Percentiles rank a stretch among this genome's conserved stretches.
phyloP scores from a whole-genome alignment of 495 filamentous ascomycete genomes.

The Aspergillus mulundensis region DNA sequence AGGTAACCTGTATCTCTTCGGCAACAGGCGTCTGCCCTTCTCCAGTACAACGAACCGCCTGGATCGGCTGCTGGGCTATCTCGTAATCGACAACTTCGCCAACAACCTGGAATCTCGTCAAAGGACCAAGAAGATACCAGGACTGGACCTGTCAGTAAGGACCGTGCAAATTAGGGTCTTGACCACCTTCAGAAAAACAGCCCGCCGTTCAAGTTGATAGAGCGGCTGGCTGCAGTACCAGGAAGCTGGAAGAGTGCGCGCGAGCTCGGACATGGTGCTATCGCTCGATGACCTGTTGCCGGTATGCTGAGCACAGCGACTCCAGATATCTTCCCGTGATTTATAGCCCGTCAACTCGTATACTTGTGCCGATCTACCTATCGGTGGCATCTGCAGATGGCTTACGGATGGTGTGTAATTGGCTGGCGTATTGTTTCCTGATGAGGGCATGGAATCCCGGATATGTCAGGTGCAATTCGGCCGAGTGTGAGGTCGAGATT shows the following conservation, averaged over 20 bases:
- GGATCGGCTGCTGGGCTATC: constrained; percentile 49
- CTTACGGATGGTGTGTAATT: constrained; percentile 7
- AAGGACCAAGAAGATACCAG: constrained; percentile 61
- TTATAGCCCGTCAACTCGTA: not conserved
- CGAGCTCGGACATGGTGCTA: constrained; percentile 34
- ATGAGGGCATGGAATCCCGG: constrained; percentile 38
- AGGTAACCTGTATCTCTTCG: constrained; percentile 41
- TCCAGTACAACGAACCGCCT: constrained; percentile 38
- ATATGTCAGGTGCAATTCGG: not conserved
- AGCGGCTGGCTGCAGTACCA: constrained; percentile 42
- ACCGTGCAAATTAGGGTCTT: too few relatives aligned
- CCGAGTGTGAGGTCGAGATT: not conserved
- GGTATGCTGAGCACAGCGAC: not conserved
- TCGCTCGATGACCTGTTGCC: not conserved
- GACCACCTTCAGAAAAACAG: constrained; percentile 51
- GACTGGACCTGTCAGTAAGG: constrained; percentile 31
- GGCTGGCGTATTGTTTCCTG: constrained; percentile 35
- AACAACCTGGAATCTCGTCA: constrained; percentile 47
- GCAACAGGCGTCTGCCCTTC: constrained; percentile 26
- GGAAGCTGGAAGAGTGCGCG: constrained; percentile 40
- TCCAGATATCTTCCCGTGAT: constrained; percentile 6
- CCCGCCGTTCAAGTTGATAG: constrained; percentile 51
- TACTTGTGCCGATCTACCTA: constrained; percentile 11
- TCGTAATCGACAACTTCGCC: constrained; percentile 50
- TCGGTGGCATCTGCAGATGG: constrained; percentile 3